Percentiles rank a stretch among this genome's conserved stretches.
These are phyloP conservation scores for Mycena epipterygia DNA, from an alignment of 768 basidiomycete species.

Conservation along the genomic window DNA sequence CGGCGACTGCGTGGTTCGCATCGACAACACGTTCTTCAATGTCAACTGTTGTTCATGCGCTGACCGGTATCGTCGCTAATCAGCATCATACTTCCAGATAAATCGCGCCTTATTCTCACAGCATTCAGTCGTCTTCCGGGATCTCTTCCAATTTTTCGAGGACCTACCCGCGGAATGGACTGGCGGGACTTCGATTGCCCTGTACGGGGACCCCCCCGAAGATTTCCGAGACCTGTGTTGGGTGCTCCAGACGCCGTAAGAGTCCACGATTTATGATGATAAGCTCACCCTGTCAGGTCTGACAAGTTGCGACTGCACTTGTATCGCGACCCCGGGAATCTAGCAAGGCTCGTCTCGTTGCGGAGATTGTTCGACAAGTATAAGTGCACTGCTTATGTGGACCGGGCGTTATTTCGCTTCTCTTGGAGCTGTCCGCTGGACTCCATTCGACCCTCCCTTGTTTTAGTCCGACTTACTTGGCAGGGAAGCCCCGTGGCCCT, in stretches of 20 bases:
- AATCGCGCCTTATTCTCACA: neutral
- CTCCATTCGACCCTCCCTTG: too few relatives aligned
- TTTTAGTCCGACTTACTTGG: too few relatives aligned
- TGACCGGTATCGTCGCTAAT: neutral
- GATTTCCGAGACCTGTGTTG: neutral
- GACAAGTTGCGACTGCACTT: neutral
- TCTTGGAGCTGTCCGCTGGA: too few relatives aligned
- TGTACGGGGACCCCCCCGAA: neutral
- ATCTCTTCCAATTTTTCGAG: neutral
- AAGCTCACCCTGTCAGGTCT: neutral
- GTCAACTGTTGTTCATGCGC: neutral
- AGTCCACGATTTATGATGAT: neutral
- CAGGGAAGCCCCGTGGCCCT: too few relatives aligned
- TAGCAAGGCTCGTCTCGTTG: neutral
- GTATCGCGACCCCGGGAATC: neutral
- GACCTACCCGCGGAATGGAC: too few relatives aligned
- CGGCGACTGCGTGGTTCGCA: neutral
- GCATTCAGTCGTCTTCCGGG: neutral
- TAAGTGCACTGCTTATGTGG: neutral
- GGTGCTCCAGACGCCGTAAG: neutral
- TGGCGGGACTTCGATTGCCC: neutral
- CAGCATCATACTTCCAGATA: neutral
- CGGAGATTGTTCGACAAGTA: neutral
- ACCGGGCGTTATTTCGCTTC: too few relatives aligned
- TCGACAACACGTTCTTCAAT: neutral